Percentiles rank a stretch among this genome's conserved stretches.
Conservation (phyloP, 257 asterid species). For the Penstemon newberryi region DNA sequence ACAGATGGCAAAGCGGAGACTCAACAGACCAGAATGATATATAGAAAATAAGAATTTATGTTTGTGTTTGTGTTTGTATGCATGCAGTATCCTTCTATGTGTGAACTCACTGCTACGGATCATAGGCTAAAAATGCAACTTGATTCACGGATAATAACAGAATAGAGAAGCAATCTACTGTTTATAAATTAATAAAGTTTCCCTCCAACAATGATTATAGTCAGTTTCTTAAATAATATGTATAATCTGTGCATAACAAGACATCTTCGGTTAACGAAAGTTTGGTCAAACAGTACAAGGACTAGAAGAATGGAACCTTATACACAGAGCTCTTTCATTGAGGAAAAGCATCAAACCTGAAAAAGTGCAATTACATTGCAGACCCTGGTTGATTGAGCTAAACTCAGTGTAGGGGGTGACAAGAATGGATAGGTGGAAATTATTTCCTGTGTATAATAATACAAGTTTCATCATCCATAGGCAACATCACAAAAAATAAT, state of each 20-base stretch:
- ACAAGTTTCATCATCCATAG: constrained; percentile 21
- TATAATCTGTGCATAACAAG: neutral
- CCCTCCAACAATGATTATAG: neutral
- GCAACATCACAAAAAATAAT: neutral
- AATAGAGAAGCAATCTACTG: neutral
- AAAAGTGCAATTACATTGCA: constrained; percentile 45
- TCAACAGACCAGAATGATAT: no score
- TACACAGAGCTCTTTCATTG: neutral
- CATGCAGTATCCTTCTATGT: no score
- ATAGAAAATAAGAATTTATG: no score
- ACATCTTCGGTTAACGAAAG: neutral
- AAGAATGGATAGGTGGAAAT: constrained; percentile 34
- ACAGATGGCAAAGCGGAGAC: neutral
- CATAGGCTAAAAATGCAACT: neutral
- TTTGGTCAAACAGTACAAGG: neutral
- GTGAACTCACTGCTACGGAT: no score
- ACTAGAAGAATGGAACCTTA: neutral
- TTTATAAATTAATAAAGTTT: neutral
- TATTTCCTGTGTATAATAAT: constrained; percentile 36
- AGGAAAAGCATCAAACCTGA: constrained; percentile 37
- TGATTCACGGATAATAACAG: neutral
- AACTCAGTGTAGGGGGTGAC: constrained; percentile 37
- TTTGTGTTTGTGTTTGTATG: no score
- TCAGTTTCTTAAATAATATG: neutral
- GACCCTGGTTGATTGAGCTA: constrained; percentile 37